phyloP scores from a whole-genome alignment of 1,139 yeast genomes.

The Yamadazyma jaroonii region DNA sequence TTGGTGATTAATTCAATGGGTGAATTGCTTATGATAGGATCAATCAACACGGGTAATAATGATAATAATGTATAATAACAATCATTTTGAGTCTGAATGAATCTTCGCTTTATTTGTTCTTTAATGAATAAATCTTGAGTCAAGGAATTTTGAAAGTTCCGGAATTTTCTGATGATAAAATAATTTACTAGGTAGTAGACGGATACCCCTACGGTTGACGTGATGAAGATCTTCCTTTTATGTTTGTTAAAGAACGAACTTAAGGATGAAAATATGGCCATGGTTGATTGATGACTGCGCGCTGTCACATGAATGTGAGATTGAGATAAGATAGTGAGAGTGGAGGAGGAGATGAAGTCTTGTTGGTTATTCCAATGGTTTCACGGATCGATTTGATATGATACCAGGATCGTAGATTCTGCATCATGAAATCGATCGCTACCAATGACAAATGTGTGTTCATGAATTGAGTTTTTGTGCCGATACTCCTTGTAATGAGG shows the following conservation, averaged over 20 bases:
- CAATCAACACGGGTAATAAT: conserved; percentile 71
- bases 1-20: conserved; percentile 75
- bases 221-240: conserved; percentile 54
- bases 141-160: conserved; percentile 65
- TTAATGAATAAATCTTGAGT: conserved; percentile 74
- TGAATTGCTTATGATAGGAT: conserved; percentile 58
- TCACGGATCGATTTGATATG: too few relatives aligned
- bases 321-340: too few relatives aligned
- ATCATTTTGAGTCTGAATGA: conserved; percentile 90
- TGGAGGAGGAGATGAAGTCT: too few relatives aligned
- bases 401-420: too few relatives aligned
- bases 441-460: too few relatives aligned
- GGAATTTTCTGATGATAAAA: conserved; percentile 57
- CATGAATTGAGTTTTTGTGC: too few relatives aligned
- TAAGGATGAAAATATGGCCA: conserved; percentile 53
- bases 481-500: too few relatives aligned
- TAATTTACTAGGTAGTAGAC: conserved; percentile 57
- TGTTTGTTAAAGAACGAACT: conserved; percentile 61
- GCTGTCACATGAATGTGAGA: too few relatives aligned
- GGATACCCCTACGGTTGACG: conserved; percentile 59
- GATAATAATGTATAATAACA: conserved; percentile 84
- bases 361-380: too few relatives aligned
- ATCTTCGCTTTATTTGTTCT: conserved; percentile 73
- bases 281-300: conserved; percentile 9
- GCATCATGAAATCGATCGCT: too few relatives aligned